Conservation (phyloP, 805 yeast species). For the Metschnikowia baotianmanensis region DNA sequence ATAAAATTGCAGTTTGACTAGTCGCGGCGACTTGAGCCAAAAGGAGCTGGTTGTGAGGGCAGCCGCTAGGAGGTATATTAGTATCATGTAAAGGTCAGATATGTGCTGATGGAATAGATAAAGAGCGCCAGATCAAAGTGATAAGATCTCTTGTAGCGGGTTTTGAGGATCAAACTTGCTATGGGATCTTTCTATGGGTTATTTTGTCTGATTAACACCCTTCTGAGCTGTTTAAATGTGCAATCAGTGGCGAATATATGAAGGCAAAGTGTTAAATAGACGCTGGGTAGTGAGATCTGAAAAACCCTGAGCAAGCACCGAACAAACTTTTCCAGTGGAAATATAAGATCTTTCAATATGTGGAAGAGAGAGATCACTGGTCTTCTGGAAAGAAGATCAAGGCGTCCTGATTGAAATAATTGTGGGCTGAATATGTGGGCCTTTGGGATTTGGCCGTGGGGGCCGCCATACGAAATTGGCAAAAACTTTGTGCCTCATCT, state of each 20-base stretch:
- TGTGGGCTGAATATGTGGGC: too few relatives aligned
- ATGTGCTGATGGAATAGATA: conserved; percentile 8
- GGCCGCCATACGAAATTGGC: neutral
- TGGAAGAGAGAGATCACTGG: too few relatives aligned
- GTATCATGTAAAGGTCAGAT: neutral
- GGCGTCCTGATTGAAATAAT: too few relatives aligned
- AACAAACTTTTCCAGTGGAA: too few relatives aligned
- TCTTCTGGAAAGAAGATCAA: too few relatives aligned
- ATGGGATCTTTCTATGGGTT: neutral
- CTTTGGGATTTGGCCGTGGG: neutral
- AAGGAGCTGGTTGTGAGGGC: conserved; percentile 6
- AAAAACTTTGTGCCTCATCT: neutral
- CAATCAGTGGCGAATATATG: too few relatives aligned
- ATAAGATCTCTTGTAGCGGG: neutral
- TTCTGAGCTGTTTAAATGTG: too few relatives aligned
- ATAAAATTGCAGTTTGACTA: conserved; percentile 3
- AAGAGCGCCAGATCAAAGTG: neutral
- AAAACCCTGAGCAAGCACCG: too few relatives aligned
- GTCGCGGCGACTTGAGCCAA: conserved; percentile 5
- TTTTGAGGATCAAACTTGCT: neutral
- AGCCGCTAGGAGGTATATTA: neutral
- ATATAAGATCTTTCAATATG: too few relatives aligned
- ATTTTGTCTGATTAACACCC: too few relatives aligned
- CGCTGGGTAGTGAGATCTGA: too few relatives aligned
- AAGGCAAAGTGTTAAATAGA: too few relatives aligned